phyloP scores from a whole-genome alignment of 805 yeast genomes.

The Hanseniaspora singularis region DNA sequence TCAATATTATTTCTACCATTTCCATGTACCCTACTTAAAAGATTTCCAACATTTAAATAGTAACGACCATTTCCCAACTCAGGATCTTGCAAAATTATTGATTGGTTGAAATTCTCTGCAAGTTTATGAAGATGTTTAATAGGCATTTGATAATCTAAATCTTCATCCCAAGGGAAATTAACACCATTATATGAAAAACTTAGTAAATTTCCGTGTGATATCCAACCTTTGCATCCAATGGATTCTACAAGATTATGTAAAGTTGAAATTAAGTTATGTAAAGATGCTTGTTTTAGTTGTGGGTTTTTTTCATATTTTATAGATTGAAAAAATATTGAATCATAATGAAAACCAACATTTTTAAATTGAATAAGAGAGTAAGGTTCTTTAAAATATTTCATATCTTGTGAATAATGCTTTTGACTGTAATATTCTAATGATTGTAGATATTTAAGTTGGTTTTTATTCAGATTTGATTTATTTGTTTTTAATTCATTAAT shows the following conservation, averaged over 20 bases:
- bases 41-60: conserved; percentile 39
- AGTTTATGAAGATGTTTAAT: conserved; percentile 35
- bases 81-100: conserved; percentile 38
- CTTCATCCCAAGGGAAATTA: conserved; percentile 56
- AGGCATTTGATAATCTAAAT: conserved; percentile 55
- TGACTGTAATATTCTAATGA: conserved; percentile 29
- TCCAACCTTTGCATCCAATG: conserved; percentile 43
- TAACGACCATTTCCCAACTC: conserved; percentile 46
- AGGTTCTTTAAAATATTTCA: conserved; percentile 32
- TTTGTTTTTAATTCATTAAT: conserved; percentile 23
- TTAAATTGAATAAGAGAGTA: conserved; percentile 19
- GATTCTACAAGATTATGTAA: conserved; percentile 40
- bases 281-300: conserved; percentile 20
- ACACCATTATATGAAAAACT: conserved; percentile 57
- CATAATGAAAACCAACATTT: conserved; percentile 36
- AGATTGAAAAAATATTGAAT: conserved; percentile 49
- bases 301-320: conserved; percentile 31
- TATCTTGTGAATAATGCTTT: conserved; percentile 27
- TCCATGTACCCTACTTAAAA: conserved; percentile 45
- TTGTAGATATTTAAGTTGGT: conserved; percentile 27
- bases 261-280: conserved; percentile 39
- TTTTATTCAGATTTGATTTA: conserved; percentile 19
- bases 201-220: conserved; percentile 53
- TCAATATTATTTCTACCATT: conserved; percentile 56
- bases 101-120: conserved; percentile 33